Evolutionary conservation across 306 rosid species (phyloP), one percentile per base, ranked within the genome.

Genomic region (Dryas octopetala): DNA sequence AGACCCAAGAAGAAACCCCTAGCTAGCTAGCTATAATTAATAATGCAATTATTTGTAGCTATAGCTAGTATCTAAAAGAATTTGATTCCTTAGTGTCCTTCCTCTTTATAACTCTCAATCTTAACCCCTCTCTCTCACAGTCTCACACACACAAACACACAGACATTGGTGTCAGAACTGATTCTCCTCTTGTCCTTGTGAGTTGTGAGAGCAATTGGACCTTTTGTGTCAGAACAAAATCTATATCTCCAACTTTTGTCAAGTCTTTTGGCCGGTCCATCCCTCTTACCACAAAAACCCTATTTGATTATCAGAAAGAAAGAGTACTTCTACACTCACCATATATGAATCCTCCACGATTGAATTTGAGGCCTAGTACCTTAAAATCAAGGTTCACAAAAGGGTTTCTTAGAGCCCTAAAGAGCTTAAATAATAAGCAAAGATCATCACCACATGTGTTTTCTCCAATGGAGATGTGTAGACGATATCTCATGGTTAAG

Each of bases 331-430:
- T 32, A 32, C 38, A 32, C 38, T 28, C 75, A 55, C 53, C 64
- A 55, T 1, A 32, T 32, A 32, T 55, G 75, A 55, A 55, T 71
- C 38, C 44, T 43, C 60, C 17, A 52, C 52, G 38, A 19, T 54
- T 59, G 17, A 41, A 41, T 14, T 43, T 43, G 52, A 71, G 65
- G 41, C 32, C 53, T 17, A 52, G 26, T 4, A n/a, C 71, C 28
- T 14, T 68, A 28, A 70, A 80, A 28, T 62, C 79, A 15, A 75
- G 80, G 52, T 80, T 80, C 68, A 43, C 71, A 16, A 13, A 12
- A 15, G 68, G 76, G 53, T 75, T 80, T 71, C 68, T 80, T 70
- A 53, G 63, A 62, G 73, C 84, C 76, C 69, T 81, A 48, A 49
- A 64, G 59, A 66, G 74, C 41, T 40, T 76, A 26, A 50, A 71